Conservation (phyloP, 2,329 filamentous ascomycete genomes). For the Rhynchosporium secalis region DNA sequence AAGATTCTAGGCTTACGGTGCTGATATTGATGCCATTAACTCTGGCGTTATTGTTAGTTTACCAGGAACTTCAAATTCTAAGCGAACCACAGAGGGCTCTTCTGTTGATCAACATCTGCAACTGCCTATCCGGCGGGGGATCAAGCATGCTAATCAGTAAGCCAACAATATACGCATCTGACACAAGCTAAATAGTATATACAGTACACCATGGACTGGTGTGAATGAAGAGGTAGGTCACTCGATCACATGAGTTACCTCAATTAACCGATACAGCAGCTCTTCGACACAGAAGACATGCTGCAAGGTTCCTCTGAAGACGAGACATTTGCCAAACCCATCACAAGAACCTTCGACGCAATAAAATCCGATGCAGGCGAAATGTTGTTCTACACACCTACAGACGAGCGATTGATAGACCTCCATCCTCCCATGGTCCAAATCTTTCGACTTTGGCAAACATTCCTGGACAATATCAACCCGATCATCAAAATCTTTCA, state of each 20-base stretch:
- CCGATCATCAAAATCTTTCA: slow-evolving; percentile 69
- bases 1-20: slow-evolving; percentile 24
- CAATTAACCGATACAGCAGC: slow-evolving; percentile 18
- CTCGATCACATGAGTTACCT: neutral
- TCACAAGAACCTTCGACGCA: slow-evolving; percentile 37
- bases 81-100: neutral
- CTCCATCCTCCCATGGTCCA: slow-evolving; percentile 59
- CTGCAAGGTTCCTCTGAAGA: slow-evolving; percentile 39
- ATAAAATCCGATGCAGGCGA: slow-evolving; percentile 25
- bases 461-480: slow-evolving; percentile 69
- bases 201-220: slow-evolving; percentile 1
- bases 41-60: slow-evolving; percentile 14
- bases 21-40: slow-evolving; percentile 35
- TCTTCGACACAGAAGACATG: slow-evolving; percentile 39
- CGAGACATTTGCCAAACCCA: slow-evolving; percentile 28
- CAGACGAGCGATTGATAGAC: slow-evolving; percentile 44
- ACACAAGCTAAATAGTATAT: neutral
- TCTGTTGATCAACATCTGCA: neutral
- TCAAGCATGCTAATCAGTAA: slow-evolving; percentile 13
- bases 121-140: neutral
- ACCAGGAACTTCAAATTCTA: neutral
- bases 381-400: slow-evolving; percentile 51
- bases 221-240: slow-evolving; percentile 8
- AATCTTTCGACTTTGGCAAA: slow-evolving; percentile 67
- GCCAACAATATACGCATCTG: neutral